These are phyloP conservation scores for Suillus plorans DNA, from an alignment of 768 basidiomycete genomes.

Conservation along the genomic window DNA sequence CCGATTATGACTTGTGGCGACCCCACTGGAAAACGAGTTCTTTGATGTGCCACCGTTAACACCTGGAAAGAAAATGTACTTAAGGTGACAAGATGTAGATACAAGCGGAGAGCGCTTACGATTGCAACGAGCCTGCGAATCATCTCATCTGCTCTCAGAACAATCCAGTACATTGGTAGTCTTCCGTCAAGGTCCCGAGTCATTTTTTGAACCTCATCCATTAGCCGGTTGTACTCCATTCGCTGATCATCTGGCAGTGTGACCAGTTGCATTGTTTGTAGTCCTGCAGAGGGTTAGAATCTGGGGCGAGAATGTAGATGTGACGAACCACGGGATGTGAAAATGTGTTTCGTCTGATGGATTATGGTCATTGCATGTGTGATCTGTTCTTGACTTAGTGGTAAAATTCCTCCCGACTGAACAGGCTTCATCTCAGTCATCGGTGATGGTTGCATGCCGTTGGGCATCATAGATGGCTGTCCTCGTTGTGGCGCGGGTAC, in stretches of 20 bases:
- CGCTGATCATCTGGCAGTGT: constrained; percentile 55
- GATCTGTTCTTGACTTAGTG: constrained; percentile 33
- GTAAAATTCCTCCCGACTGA: neutral
- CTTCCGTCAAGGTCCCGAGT: constrained; percentile 50
- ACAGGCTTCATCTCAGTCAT: constrained; percentile 3
- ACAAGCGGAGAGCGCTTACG: constrained; percentile 40
- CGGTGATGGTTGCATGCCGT: neutral
- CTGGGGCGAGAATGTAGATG: constrained; percentile 11
- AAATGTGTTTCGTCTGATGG: constrained; percentile 33
- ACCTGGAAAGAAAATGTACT: constrained; percentile 33
- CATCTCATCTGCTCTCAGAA: constrained; percentile 47
- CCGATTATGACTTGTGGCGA: constrained; percentile 33
- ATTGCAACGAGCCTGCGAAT: constrained; percentile 54
- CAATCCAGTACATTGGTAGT: constrained; percentile 44
- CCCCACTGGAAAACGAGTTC: constrained; percentile 20
- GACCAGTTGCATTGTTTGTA: constrained; percentile 32
- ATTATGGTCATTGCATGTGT: constrained; percentile 31
- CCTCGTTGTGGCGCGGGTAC: neutral
- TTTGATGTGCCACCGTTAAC: constrained; percentile 40
- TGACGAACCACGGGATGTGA: constrained; percentile 31
- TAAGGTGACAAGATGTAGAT: constrained; percentile 13
- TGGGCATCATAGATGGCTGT: neutral
- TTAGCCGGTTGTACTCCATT: constrained; percentile 46
- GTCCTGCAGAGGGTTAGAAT: constrained; percentile 29
- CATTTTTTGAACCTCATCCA: constrained; percentile 49